A percentile compares a stretch with the other conserved stretches of the same genome.
Conservation (phyloP, 169 alveolate species). For the Cryptosporidium meleagridis region DNA sequence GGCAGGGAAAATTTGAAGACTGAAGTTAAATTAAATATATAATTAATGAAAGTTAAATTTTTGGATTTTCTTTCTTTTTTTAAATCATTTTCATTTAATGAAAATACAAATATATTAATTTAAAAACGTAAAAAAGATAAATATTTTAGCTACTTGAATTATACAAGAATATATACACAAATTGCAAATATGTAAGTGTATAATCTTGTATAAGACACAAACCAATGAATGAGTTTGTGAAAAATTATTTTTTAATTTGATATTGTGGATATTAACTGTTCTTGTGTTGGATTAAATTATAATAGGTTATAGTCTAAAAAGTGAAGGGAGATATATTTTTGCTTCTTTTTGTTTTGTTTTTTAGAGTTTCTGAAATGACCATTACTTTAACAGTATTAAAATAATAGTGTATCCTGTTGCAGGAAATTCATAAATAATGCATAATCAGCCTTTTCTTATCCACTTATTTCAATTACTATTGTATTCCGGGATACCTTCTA, state of each 20-base stretch:
- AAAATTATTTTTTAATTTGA: not conserved
- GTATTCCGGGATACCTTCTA: slow-evolving; percentile 54
- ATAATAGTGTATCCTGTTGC: too few species aligned
- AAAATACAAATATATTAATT: not conserved
- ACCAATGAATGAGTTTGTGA: not conserved
- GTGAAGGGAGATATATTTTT: not conserved
- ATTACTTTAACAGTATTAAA: not conserved
- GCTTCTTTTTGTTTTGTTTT: too few species aligned
- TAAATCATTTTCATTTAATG: not conserved
- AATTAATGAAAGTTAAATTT: not conserved
- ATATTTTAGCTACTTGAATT: not conserved
- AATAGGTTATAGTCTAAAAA: too few species aligned
- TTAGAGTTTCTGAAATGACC: not conserved
- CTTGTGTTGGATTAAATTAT: not conserved
- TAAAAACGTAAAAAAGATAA: not conserved
- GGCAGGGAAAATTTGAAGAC: not conserved
- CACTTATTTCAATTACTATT: not conserved
- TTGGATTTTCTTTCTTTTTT: not conserved
- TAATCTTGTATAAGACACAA: not conserved
- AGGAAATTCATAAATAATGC: not conserved
- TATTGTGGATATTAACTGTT: too few species aligned
- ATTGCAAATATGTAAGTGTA: not conserved
- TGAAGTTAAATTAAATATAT: not conserved
- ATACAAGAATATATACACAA: not conserved
- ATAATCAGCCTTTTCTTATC: not conserved